These are phyloP conservation scores for Thalassiosira hispida DNA, from an alignment of 352 stramenopile species.

Conservation along the genomic window DNA sequence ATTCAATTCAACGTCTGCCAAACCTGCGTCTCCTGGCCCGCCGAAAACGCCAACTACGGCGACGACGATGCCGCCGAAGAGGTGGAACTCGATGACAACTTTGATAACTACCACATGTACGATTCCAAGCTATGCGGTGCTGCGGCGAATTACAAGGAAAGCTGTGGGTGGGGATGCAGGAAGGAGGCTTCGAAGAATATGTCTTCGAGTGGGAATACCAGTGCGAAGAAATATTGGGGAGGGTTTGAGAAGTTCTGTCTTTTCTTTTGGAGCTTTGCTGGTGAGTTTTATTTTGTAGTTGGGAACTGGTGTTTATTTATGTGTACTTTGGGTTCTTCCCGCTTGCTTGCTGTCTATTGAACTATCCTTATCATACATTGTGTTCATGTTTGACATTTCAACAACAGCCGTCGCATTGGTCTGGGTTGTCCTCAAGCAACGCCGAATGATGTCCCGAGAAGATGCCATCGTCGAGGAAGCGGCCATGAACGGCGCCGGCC, in stretches of 20 bases:
- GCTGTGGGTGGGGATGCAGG: conserved; percentile 47
- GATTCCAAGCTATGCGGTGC: conserved; percentile 52
- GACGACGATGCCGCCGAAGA: conserved; percentile 15
- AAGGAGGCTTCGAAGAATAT: conserved; percentile 1
- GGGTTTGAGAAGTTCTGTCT: conserved; percentile 57
- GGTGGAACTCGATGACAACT: conserved; percentile 31
- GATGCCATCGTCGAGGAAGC: conserved; percentile 62
- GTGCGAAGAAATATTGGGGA: conserved; percentile 31
- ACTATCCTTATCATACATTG: neutral
- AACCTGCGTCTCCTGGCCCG: conserved; percentile 30
- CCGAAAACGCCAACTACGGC: conserved; percentile 3
- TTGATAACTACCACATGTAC: conserved; percentile 42
- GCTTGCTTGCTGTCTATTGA: neutral
- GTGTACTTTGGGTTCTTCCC: neutral
- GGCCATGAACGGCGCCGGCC: conserved; percentile 48
- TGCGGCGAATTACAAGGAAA: conserved; percentile 27
- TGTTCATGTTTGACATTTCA: neutral
- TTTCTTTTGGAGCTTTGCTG: conserved; percentile 49
- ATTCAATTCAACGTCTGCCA: conserved; percentile 47
- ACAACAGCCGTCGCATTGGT: conserved; percentile 35
- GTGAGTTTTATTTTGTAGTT: conserved; percentile 25
- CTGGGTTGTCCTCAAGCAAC: conserved; percentile 60
- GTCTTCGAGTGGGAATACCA: neutral
- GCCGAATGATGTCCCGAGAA: conserved; percentile 52
- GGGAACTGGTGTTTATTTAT: neutral